Conservation (phyloP, 139 green algal genomes). For the Coccomyxa sp. region DNA sequence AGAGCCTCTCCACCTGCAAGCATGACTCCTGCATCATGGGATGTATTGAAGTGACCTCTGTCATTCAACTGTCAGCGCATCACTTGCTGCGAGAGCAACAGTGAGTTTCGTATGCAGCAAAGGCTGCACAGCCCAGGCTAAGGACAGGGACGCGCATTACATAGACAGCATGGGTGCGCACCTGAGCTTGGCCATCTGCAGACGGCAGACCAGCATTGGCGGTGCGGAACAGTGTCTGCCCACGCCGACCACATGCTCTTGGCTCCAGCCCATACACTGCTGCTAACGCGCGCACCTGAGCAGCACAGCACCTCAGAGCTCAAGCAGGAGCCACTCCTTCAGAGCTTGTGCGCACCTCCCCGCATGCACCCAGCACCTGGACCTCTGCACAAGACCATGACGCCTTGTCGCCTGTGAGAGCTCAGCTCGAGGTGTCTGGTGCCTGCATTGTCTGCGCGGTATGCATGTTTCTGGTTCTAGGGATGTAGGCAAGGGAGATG, state of each 20-base stretch:
- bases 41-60: not conserved
- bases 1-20: not conserved
- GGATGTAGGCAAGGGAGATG: no score
- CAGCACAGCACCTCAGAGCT: not conserved
- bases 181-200: not conserved
- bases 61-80: not conserved
- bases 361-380: not conserved
- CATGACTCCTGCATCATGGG: not conserved
- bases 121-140: not conserved
- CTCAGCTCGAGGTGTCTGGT: no score
- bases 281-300: not conserved
- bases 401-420: no score
- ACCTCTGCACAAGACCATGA: not conserved
- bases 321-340: not conserved
- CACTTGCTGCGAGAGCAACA: not conserved
- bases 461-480: no score
- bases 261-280: not conserved
- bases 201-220: not conserved
- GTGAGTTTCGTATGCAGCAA: not conserved
- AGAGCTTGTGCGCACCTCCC: not conserved
- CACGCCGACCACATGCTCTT: not conserved
- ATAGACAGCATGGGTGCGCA: not conserved
- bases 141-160: not conserved
- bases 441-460: no score
- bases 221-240: constrained; percentile 2